phyloP scores from a whole-genome alignment of 768 basidiomycete species.

The Pisolithus marmoratus region DNA sequence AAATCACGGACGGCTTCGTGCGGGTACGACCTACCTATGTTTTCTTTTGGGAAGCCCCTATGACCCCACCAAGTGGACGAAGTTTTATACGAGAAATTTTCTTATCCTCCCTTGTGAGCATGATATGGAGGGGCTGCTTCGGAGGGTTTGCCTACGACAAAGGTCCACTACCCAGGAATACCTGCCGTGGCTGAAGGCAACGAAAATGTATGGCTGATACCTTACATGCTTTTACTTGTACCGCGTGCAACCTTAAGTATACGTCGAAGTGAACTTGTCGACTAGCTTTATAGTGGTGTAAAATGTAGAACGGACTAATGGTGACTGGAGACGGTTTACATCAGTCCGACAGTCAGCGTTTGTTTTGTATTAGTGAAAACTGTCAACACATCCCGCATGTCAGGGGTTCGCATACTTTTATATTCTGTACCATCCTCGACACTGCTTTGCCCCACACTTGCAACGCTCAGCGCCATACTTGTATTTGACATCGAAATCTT shows the following conservation, averaged over 20 bases:
- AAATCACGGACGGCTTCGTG: background rate
- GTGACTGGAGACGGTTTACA: too few relatives aligned
- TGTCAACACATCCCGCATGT: too few relatives aligned
- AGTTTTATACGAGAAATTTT: background rate
- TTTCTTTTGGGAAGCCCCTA: background rate
- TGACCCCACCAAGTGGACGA: background rate
- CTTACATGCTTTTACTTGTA: background rate
- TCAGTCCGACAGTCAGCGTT: too few relatives aligned
- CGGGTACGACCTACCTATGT: background rate
- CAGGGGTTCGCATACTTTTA: conserved; percentile 1
- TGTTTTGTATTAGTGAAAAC: too few relatives aligned
- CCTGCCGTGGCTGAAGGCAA: background rate
- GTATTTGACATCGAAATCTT: conserved; percentile 14
- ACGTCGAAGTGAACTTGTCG: too few relatives aligned
- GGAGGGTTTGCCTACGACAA: background rate
- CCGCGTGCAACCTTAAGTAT: too few relatives aligned
- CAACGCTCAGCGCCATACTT: conserved; percentile 31
- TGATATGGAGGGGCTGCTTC: background rate
- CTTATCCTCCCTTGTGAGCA: background rate
- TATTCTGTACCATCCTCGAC: conserved; percentile 33
- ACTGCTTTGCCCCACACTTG: conserved; percentile 30
- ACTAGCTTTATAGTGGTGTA: too few relatives aligned
- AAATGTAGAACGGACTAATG: too few relatives aligned
- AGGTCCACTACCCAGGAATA: background rate
- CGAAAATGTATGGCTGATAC: background rate